A percentile compares a stretch with the other conserved stretches of the same genome.
These are phyloP conservation scores for Bipolaris victoriae DNA, from an alignment of 2,329 filamentous ascomycete species.

Conservation along the genomic window DNA sequence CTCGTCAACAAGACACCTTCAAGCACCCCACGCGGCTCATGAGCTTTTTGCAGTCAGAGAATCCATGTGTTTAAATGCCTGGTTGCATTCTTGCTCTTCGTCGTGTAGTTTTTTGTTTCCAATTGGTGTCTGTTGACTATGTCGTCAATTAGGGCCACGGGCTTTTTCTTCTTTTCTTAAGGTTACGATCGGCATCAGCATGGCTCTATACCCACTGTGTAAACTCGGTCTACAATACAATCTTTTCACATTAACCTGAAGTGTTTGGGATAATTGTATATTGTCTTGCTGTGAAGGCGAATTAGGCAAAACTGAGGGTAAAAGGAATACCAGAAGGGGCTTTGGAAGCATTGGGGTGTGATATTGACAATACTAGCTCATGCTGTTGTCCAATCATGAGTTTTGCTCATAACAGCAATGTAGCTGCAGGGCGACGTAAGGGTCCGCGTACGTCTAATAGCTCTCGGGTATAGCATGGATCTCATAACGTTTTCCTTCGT, in stretches of 20 bases:
- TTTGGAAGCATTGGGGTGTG: no score
- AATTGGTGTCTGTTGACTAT: slow-evolving; percentile 1
- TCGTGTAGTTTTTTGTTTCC: not conserved
- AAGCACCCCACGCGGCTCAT: slow-evolving; percentile 35
- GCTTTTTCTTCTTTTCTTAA: slow-evolving; percentile 12
- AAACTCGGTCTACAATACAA: slow-evolving; percentile 22
- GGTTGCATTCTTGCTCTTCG: not conserved
- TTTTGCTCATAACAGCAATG: not conserved
- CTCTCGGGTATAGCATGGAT: no score
- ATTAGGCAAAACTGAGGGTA: not conserved
- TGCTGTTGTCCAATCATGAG: no score
- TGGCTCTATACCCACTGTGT: slow-evolving; percentile 33
- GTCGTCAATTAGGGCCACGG: not conserved
- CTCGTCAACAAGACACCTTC: slow-evolving; percentile 43
- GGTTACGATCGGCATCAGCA: slow-evolving; percentile 20
- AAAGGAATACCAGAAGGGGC: not conserved
- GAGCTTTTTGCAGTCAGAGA: not conserved
- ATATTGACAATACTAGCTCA: no score
- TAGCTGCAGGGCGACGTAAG: not conserved
- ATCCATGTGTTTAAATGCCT: not conserved
- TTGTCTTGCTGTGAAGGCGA: not conserved
- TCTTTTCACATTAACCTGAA: not conserved
- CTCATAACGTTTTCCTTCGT: no score
- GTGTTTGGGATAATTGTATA: not conserved
- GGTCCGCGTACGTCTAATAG: not conserved